Evolutionary conservation across 2,329 filamentous ascomycete species (phyloP), one percentile per base, ranked within the genome.

Genomic region (Ophiostoma himal-ulmi): DNA sequence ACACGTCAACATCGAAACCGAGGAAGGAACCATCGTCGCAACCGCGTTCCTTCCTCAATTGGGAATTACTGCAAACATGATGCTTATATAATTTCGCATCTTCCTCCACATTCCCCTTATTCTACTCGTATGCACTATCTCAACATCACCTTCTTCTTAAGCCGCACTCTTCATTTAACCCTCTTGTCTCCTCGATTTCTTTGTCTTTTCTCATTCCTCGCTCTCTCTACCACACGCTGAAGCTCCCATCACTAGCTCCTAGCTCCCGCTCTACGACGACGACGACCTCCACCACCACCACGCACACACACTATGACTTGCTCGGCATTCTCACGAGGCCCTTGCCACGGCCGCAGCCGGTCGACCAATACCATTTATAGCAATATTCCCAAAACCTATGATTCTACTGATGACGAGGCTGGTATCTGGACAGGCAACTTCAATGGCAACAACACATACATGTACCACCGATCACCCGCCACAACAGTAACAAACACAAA

Each of bases 401-500:
- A 71, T 37, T 71, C 68, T 30, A 69, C 60, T 17, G 70, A 71
- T 57, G 70, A 68, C 36, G 60, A 64, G 30, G 60, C 60, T 34
- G 30, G 60, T 8, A 37, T 64, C 60, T 37, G 60, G 30, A 37
- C 60, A 6, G 30, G 30, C 60, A 37, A n/a, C 17, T 64, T 20
- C 17, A 37, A 34, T 10, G 62, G 62, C 62, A 65, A 14, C 62
- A 37, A 39, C 36, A 41, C 52, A 57, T 57, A 37, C 30, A 37
- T 65, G 62, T 65, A 39, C 62, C 62, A 65, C 20, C 34, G 62
- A n/a, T 22, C 62, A 20, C 34, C 34, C 5, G 62, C 17, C 8
- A n/a, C 36, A 22, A 22, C 62, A 34, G 14, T 7, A 17, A 34
- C 57, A 22, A 13, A 60, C 54, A 60, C 54, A 64, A 64, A 20